These are phyloP conservation scores for slime mould (Dictyostelium discoideum) DNA, from an alignment of 78 protist species.

Conservation along the genomic window DNA sequence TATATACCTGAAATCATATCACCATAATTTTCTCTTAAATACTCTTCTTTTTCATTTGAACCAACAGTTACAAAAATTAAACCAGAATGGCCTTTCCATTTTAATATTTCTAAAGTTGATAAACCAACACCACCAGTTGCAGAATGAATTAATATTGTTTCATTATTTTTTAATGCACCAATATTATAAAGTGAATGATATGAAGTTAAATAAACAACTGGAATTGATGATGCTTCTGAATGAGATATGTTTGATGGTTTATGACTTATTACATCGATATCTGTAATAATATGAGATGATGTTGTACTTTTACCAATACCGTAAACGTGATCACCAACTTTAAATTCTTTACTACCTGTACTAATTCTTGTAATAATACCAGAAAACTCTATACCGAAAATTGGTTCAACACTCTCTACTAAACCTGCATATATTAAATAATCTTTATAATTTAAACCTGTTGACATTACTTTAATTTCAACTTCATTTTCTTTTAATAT, in stretches of 20 bases:
- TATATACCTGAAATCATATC: not conserved
- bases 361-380: conserved; percentile 29
- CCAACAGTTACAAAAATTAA: not conserved
- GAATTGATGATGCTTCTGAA: not conserved
- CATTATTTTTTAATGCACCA: not conserved
- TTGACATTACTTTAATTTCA: too few species aligned
- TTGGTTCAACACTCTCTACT: too few species aligned
- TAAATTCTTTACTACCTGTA: not conserved
- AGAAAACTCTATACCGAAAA: conserved; percentile 23
- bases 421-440: too few species aligned
- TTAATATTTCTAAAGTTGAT: not conserved
- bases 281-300: not conserved
- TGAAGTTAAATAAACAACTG: not conserved
- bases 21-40: not conserved
- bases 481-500: too few species aligned
- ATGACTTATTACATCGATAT: not conserved
- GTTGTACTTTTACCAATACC: not conserved
- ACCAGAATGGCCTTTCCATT: conserved; percentile 52
- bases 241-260: conserved; percentile 1
- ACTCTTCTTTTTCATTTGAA: conserved; percentile 7
- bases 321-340: conserved; percentile 17
- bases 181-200: not conserved
- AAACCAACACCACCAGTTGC: conserved; percentile 65
- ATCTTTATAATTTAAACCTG: too few species aligned
- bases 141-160: conserved; percentile 41